Evolutionary conservation across 192 early-diverging fungal species (phyloP), one percentile per base, ranked within the genome.

Genomic region (Coemansia sp.): DNA sequence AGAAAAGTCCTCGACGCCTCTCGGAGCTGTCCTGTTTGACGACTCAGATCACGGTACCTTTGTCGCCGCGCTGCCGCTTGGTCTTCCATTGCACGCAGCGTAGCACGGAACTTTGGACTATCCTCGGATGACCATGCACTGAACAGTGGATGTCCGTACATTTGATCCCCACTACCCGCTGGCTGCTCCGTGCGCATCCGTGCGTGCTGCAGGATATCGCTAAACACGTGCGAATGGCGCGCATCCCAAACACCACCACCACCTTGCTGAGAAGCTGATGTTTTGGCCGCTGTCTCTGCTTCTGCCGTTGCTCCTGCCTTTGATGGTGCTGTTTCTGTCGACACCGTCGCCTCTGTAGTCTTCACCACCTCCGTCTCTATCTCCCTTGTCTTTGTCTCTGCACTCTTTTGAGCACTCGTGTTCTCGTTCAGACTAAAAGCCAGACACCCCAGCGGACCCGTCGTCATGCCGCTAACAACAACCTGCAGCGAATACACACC

Each of bases 101-200:
- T 42, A 2, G 53, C 22, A 3, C 72, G 72, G 46, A 75, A 75
- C 46, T 25, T 45, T 4, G 72, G 72, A 23, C 72, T 60, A 64
- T 75, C 72, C 15, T 63, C 64, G 9, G 65, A 56, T 20, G 63
- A 39, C 72, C 72, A 75, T 7, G 48, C 50, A 36, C 65, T 41
- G 22, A 75, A 68, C 57, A 75, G 49, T 48, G 72, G 72, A 29
- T 75, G 72, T 22, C 43, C 15, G 25, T 14, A 32, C 4, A 45
- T 33, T 9, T 23, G 35, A 20, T 38, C 41, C 5, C 15, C 25
- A 15, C 22, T 29, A 5, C 18, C 30, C 9, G 27, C 29, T 10
- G 41, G 22, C 35, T 25, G 24, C 15, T 38, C 33, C 24, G 20
- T 17, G 46, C 61, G 61, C 24, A 27, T 18, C 26, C 52, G 36